Base-by-base conservation (phyloP, 257 asterid species). In the Nicotiana obtusifolia region DNA sequence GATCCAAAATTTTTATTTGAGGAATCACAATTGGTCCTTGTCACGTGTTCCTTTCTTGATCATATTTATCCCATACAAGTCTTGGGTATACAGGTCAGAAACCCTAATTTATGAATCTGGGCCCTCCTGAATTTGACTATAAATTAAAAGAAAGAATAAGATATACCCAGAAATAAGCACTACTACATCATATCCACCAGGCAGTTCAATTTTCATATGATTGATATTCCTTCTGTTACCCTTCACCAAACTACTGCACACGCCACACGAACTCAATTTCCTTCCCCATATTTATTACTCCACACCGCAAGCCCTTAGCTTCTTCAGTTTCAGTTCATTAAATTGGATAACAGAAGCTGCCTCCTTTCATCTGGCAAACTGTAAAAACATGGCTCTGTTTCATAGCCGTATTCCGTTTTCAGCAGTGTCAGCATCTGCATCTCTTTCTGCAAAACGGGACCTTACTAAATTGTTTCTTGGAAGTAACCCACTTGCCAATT, bases 381-480 rank as follows among this genome's bases (percentile, higher is more conserved):
- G 20, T 15, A 5, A 35, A 56, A 60, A 15, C 17, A 84, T 84
- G 86, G 84, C 84, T 16, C 73, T 80, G 76, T 73, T 73, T 33
- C 84, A 61, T 41, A 61, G 37, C 49, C 44, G 71, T 35, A 44
- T 44, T 24, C 64, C 78, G 2, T 81, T 76, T 28, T 64, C 71
- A 22, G 59, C 73, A 7, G 28, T 37, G 33, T 30, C 33, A 30
- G 49, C 49, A 44, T 22, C 53, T 33, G 17, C 82, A 14, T 56
- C 64, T 24, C 22, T 37, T 22, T 73, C 62, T 64, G 26, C 67
- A 26, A 49, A 24, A 78, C 19, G 49, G 44, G 69, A 54, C 68
- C 37, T 16, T 1, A 37, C 76, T 77, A 78, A 71, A 31, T 71
- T 80, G 52, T 59, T 86, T 84, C 54, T 84, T 64, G 76, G 14